These are phyloP conservation scores for Passiflora organensis DNA, from an alignment of 345 rosid species.

Conservation along the genomic window DNA sequence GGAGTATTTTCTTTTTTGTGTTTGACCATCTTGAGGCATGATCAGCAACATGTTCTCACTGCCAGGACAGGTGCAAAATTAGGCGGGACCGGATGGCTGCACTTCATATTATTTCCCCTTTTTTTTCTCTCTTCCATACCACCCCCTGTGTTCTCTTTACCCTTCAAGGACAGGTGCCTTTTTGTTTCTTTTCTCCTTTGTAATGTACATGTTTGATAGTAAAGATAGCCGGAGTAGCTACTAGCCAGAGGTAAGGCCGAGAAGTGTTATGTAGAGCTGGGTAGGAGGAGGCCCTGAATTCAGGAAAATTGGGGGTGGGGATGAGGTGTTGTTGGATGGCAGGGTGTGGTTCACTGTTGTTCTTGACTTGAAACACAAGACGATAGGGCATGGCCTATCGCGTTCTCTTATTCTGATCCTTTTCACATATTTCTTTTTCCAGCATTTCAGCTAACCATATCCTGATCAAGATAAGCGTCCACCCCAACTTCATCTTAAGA, in stretches of 20 bases:
- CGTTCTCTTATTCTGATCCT: too few relatives aligned
- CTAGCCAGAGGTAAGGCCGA: constrained; percentile 23
- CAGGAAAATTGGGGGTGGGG: constrained; percentile 16
- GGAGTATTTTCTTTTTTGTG: constrained; percentile 25
- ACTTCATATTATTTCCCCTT: constrained; percentile 16
- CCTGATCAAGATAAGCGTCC: too few relatives aligned
- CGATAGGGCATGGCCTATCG: too few relatives aligned
- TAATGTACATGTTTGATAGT: constrained; percentile 48
- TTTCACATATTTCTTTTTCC: too few relatives aligned
- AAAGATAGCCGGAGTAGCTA: constrained; percentile 33
- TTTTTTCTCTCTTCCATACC: constrained; percentile 10
- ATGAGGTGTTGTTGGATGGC: constrained; percentile 15
- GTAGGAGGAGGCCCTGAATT: constrained; percentile 22
- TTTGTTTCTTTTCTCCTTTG: constrained; percentile 21
- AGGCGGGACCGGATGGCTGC: constrained; percentile 29
- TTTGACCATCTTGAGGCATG: constrained; percentile 28
- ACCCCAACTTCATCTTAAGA: too few relatives aligned
- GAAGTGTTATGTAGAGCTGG: constrained; percentile 21
- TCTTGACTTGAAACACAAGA: too few relatives aligned
- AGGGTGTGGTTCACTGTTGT: constrained; percentile 19
- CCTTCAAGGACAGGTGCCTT: too few relatives aligned
- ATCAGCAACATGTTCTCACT: constrained; percentile 28
- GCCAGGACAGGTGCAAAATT: constrained; percentile 15
- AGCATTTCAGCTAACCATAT: too few relatives aligned
- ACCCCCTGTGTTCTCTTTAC: constrained; percentile 1